Conservation (phyloP, 1,284 basidiomycete species). For the Kalmanozyma brasiliensis region DNA sequence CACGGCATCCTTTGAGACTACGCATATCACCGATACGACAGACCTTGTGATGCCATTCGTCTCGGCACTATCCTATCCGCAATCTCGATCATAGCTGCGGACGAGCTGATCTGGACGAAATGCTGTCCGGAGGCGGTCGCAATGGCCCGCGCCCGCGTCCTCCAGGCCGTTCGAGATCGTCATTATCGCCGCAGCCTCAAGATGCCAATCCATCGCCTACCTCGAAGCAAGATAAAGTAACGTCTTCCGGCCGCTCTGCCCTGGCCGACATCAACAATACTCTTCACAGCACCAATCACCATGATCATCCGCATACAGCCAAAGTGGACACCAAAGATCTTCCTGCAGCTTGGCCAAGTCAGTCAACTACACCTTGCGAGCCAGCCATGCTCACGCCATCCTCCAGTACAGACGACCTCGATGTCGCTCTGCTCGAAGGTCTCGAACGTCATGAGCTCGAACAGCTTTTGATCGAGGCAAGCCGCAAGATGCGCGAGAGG, state of each 20-base stretch:
- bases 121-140: conserved; percentile 5
- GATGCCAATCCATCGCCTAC: background rate
- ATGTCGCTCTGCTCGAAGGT: conserved; percentile 44
- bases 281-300: background rate
- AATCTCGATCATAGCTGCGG: background rate
- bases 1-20: no score
- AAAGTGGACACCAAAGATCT: background rate
- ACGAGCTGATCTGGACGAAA: background rate
- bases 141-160: conserved; percentile 9
- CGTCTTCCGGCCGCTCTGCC: conserved; percentile 1
- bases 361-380: background rate
- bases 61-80: background rate
- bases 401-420: conserved; percentile 22
- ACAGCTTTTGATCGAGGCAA: conserved; percentile 50
- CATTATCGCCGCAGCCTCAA: conserved; percentile 4
- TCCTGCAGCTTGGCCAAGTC: background rate
- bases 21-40: no score
- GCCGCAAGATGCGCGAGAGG: conserved; percentile 56
- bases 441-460: conserved; percentile 59
- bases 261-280: conserved; percentile 20
- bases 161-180: conserved; percentile 8
- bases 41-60: background rate
- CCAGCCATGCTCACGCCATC: conserved; percentile 9
- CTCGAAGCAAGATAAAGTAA: background rate
- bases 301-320: background rate